Evolutionary conservation across 257 asterid genomes (phyloP).

Genomic region (Nicotiana otophora): DNA sequence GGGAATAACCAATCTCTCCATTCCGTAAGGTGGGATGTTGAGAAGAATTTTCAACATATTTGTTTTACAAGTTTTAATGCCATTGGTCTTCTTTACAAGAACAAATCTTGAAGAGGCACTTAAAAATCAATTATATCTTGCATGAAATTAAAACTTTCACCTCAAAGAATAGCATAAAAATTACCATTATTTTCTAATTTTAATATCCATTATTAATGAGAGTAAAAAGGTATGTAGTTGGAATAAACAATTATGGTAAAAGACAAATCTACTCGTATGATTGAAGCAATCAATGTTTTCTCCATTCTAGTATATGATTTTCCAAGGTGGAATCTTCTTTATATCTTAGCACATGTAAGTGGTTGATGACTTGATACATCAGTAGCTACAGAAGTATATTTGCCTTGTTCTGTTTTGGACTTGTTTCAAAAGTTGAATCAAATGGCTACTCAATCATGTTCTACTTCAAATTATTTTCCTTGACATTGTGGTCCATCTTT

Average conservation of each 20-base stretch:
- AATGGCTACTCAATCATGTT: slow-evolving; percentile 12
- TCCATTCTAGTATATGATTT: neutral
- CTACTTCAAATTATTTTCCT: slow-evolving; percentile 14
- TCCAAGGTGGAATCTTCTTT: slow-evolving; percentile 15
- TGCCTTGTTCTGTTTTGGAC: slow-evolving; percentile 5
- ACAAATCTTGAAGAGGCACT: neutral
- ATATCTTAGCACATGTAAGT: slow-evolving; percentile 12
- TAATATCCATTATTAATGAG: neutral
- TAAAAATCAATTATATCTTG: neutral
- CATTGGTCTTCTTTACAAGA: neutral
- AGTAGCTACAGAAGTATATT: slow-evolving; percentile 11
- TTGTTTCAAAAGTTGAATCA: slow-evolving; percentile 4
- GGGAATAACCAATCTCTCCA: neutral
- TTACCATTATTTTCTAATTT: neutral
- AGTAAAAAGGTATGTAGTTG: neutral
- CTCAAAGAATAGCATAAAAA: neutral
- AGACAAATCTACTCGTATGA: slow-evolving; percentile 6
- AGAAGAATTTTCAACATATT: neutral
- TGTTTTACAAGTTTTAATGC: neutral
- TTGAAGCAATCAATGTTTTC: slow-evolving; percentile 10
- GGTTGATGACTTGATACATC: slow-evolving; percentile 10
- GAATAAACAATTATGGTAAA: slow-evolving; percentile 8
- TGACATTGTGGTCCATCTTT: neutral
- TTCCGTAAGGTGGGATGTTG: neutral
- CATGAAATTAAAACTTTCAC: neutral